Conservation (phyloP, 441 rosid genomes). For the Syzygium malaccense region DNA sequence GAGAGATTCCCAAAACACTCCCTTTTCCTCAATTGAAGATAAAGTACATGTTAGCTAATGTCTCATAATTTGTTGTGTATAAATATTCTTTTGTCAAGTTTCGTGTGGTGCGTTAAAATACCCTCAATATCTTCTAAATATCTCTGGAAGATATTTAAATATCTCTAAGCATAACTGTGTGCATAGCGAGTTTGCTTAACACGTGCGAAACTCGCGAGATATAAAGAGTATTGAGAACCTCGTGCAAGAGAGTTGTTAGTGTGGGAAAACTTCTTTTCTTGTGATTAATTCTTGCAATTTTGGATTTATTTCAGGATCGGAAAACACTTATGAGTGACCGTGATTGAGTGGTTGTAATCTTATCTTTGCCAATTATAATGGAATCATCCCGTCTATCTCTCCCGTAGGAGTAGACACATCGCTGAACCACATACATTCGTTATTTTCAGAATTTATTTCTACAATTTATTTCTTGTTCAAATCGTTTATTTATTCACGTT, state of each 20-base stretch:
- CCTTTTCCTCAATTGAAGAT: no score
- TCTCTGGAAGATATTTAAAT: no score
- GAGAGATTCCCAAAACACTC: no score
- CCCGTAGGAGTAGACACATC: neutral
- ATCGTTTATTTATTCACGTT: no score
- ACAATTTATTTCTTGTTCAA: neutral
- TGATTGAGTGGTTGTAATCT: neutral
- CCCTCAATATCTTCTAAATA: no score
- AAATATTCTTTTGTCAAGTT: neutral
- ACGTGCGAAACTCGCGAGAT: neutral
- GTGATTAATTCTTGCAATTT: no score
- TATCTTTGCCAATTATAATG: neutral
- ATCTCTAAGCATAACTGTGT: no score
- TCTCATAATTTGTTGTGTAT: neutral
- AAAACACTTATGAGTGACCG: neutral
- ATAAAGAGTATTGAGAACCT: neutral
- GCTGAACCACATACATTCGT: neutral
- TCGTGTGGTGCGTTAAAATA: neutral
- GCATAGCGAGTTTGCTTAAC: neutral
- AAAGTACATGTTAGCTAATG: no score
- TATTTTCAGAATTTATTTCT: no score
- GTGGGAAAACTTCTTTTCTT: neutral
- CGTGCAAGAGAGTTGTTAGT: neutral
- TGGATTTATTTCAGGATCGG: no score
- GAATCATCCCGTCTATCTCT: neutral